phyloP scores from a whole-genome alignment of 495 filamentous ascomycete genomes.

The Penicillium crystallinum region DNA sequence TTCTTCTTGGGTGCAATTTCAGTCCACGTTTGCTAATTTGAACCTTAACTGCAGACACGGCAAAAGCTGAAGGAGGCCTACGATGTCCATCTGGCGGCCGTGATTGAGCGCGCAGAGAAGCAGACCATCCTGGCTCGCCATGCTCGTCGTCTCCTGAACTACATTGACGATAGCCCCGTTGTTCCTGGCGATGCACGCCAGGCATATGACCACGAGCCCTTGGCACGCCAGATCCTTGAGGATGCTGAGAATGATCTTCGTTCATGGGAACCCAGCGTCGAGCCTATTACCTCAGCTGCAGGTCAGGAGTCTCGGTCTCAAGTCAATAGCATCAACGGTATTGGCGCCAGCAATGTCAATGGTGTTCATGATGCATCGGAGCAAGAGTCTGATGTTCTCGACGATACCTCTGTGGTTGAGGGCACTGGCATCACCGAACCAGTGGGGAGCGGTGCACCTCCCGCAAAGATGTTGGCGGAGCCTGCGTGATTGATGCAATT shows the following conservation, averaged over 20 bases:
- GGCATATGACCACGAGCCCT: constrained; percentile 56
- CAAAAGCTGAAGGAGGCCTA: constrained; percentile 93
- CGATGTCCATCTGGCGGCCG: constrained; percentile 75
- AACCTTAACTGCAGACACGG: constrained; percentile 56
- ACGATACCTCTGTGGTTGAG: background rate
- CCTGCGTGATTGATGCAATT: background rate
- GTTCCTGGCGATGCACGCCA: constrained; percentile 75
- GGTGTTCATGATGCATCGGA: background rate
- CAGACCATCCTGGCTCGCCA: constrained; percentile 89
- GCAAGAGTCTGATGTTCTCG: background rate
- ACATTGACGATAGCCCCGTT: constrained; percentile 87
- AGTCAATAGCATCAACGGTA: background rate
- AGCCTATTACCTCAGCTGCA: constrained; percentile 11
- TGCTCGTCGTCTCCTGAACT: constrained; percentile 74
- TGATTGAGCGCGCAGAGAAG: constrained; percentile 94
- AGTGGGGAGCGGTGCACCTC: constrained; percentile 2
- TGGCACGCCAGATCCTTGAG: constrained; percentile 79
- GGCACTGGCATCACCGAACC: background rate
- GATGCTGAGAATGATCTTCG: constrained; percentile 86
- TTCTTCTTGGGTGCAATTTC: background rate
- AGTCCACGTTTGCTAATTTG: constrained; percentile 4
- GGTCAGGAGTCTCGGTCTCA: background rate
- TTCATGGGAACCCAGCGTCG: constrained; percentile 51
- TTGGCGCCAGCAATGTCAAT: background rate
- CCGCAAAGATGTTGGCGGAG: constrained; percentile 4